Base-by-base conservation (phyloP, 2,329 filamentous ascomycete genomes). In the Cytospora schulzeri region DNA sequence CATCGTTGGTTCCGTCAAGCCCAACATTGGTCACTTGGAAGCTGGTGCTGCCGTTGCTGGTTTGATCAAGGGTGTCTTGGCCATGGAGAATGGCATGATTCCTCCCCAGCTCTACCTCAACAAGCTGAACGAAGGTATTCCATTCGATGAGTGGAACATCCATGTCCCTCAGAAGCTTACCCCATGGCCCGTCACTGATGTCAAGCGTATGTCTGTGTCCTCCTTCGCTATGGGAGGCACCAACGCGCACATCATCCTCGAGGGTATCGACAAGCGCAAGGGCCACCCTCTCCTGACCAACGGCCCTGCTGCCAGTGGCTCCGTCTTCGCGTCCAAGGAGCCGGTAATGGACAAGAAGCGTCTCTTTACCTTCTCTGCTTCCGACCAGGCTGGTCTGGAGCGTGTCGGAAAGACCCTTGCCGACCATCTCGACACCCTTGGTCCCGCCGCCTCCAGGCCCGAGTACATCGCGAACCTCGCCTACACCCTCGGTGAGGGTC, bases 1-100 rank as follows among this genome's bases (percentile, higher is more conserved):
- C 33, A 59, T 59, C n/a, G 50, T 74, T 52, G 75, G 74, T 33
- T 74, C 71, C 68, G 78, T 29, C 79, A 63, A 80, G 66, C 70
- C 75, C 6, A 77, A 78, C 51, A 66, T 80, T 24, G 82, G 81
- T 0, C 82, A 84, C 65, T 69, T 71, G 0, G 81, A 83, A 68
- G 76, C 74, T 0, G 78, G 80, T 0, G 76, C 77, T 4, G 82
- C 80, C 1, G 60, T 83, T 0, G 74, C 74, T 0, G 73, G 73
- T 1, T 35, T 84, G 3, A 76, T 84, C 38, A 84, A 84, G 63
- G 71, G 72, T n/a, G 70, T 79, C 2, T 60, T 83, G 12, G 74
- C 75, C 0, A 66, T 82, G 2, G 79, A 83, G 65, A 71, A 76
- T 9, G 69, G 69, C 4, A 72, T 68, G 6, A 80, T 81, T 14